Percentiles rank a stretch among this genome's conserved stretches.
phyloP scores from a whole-genome alignment of 495 filamentous ascomycete genomes.

The Tuber umbilicatum region DNA sequence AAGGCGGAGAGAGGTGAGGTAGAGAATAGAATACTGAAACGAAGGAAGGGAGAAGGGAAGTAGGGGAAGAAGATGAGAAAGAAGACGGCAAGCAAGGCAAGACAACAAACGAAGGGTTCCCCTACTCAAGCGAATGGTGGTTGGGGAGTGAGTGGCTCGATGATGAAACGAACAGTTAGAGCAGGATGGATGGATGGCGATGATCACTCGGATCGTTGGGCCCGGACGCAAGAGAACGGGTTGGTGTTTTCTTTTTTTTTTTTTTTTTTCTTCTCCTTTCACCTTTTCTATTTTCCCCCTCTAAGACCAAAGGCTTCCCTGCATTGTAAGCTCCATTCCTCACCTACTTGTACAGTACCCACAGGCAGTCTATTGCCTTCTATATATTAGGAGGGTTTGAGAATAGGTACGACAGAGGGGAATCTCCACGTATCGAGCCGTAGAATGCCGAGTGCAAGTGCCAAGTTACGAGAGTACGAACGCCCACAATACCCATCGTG shows the following conservation, averaged over 20 bases:
- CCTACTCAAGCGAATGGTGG: slow-evolving; percentile 20
- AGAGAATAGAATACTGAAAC: slow-evolving; percentile 12
- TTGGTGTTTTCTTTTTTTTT: slow-evolving; percentile 6
- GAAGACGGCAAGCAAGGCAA: slow-evolving; percentile 16
- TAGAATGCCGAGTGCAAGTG: not conserved
- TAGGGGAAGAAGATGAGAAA: slow-evolving; percentile 14
- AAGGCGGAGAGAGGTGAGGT: slow-evolving; percentile 5
- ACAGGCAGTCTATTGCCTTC: not conserved
- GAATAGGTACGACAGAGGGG: not conserved
- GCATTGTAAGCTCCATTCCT: not conserved
- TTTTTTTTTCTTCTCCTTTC: slow-evolving; percentile 7
- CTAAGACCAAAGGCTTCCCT: not conserved
- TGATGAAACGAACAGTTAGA: slow-evolving; percentile 29
- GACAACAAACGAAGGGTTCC: slow-evolving; percentile 17
- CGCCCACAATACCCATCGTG: not conserved
- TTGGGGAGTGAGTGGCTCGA: slow-evolving; percentile 27
- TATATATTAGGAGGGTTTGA: not conserved
- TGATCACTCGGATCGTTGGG: slow-evolving; percentile 30
- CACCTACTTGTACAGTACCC: no score
- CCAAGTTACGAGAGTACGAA: not conserved
- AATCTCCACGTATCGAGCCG: not conserved
- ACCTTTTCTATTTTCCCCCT: slow-evolving; percentile 4
- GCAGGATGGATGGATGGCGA: slow-evolving; percentile 24
- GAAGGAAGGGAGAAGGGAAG: slow-evolving; percentile 13
- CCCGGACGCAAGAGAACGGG: slow-evolving; percentile 10